Evolutionary conservation across 352 stramenopile species (phyloP).

Genomic region (Blastocystis sp.): DNA sequence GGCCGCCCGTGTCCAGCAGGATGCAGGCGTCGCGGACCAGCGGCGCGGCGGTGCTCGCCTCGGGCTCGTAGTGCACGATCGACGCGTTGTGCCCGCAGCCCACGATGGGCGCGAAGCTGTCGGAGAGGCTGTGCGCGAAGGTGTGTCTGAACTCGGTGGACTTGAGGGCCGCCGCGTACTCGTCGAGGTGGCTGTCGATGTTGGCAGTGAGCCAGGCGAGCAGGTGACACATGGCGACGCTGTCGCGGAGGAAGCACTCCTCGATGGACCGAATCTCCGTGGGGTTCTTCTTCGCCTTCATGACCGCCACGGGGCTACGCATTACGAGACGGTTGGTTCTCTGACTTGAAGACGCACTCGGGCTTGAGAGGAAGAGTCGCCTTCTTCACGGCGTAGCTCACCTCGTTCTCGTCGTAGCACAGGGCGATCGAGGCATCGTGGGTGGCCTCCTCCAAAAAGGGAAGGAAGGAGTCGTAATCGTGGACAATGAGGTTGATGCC

Average conservation of each 20-base stretch:
- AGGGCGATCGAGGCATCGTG: not conserved
- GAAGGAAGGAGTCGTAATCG: conserved; percentile 23
- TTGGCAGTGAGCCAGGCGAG: conserved; percentile 83
- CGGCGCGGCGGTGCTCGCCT: conserved; percentile 82
- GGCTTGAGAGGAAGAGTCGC: not conserved
- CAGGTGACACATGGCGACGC: conserved; percentile 90
- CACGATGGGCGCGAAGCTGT: conserved; percentile 96
- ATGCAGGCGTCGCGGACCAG: conserved; percentile 91
- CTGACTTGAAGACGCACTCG: conserved; percentile 32
- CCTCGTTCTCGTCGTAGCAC: conserved; percentile 50
- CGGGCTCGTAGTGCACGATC: conserved; percentile 84
- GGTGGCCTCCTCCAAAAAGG: conserved; percentile 6
- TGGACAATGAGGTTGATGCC: conserved; percentile 60
- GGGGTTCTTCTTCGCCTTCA: conserved; percentile 90
- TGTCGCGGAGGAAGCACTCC: conserved; percentile 91
- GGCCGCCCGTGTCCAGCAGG: conserved; percentile 96
- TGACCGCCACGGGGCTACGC: conserved; percentile 77
- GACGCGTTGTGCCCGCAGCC: conserved; percentile 92
- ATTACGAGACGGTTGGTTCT: not conserved
- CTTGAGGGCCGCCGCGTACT: conserved; percentile 86
- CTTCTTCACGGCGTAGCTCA: conserved; percentile 31
- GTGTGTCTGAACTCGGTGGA: conserved; percentile 85
- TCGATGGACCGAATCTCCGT: conserved; percentile 93
- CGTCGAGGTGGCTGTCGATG: conserved; percentile 79
- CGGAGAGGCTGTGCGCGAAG: conserved; percentile 85